Evolutionary conservation across 805 yeast species (phyloP).

Genomic region (Wickerhamiella azyma): DNA sequence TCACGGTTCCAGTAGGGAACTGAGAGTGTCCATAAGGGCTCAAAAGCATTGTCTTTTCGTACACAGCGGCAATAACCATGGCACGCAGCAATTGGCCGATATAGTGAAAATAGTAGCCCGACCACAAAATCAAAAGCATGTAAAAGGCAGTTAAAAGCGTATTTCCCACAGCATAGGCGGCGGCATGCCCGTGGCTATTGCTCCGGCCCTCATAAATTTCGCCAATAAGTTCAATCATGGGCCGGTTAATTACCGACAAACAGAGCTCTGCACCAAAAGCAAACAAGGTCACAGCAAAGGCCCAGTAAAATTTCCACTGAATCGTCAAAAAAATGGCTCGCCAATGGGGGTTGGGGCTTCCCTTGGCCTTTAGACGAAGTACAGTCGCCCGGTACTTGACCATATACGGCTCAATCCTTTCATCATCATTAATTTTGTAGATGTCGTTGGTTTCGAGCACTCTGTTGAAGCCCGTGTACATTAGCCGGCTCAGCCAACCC

Average conservation of each 20-base stretch:
- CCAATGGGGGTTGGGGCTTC: conserved; percentile 11
- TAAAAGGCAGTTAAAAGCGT: conserved; percentile 38
- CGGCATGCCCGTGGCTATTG: conserved; percentile 32
- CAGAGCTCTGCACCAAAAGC: conserved; percentile 19
- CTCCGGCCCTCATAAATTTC: conserved; percentile 12
- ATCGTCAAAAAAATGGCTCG: conserved; percentile 17
- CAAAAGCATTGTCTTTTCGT: conserved; percentile 53
- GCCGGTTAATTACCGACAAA: conserved; percentile 18
- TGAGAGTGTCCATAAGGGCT: conserved; percentile 43
- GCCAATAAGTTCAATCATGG: conserved; percentile 10
- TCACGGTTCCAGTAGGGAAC: conserved; percentile 56
- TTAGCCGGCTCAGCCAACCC: conserved; percentile 41
- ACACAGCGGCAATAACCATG: conserved; percentile 52
- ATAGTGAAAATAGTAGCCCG: conserved; percentile 44
- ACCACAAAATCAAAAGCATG: conserved; percentile 38
- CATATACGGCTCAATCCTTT: conserved; percentile 13
- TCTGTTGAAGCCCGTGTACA: conserved; percentile 24
- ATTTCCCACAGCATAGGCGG: conserved; percentile 66
- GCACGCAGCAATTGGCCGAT: conserved; percentile 67
- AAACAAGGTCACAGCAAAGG: conserved; percentile 9
- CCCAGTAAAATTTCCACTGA: conserved; percentile 11
- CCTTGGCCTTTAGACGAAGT: conserved; percentile 5
- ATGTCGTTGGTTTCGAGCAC: conserved; percentile 19
- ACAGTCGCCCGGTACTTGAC: conserved; percentile 13
- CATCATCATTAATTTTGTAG: conserved; percentile 12